Evolutionary conservation across 1,139 yeast genomes (phyloP).

Genomic region (Trichomonascaceae sp.): DNA sequence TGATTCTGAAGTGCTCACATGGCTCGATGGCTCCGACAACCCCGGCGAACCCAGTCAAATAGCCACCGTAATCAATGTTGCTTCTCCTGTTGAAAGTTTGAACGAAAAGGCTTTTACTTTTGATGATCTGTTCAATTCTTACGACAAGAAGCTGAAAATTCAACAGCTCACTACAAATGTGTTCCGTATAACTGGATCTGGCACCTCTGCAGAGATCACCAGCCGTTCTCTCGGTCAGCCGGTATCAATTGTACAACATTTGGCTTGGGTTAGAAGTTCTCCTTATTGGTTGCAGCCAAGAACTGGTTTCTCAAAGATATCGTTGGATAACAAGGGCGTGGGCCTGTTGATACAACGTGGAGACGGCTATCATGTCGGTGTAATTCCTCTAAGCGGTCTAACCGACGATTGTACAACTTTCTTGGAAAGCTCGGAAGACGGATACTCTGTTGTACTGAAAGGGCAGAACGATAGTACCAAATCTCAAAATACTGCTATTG

Average conservation of each 20-base stretch:
- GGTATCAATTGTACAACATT: constrained; percentile 4
- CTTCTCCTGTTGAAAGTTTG: neutral
- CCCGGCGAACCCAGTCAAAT: neutral
- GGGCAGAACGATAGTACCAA: constrained; percentile 16
- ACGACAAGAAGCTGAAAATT: neutral
- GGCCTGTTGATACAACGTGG: constrained; percentile 18
- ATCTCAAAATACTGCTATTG: constrained; percentile 14
- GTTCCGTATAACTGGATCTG: constrained; percentile 2
- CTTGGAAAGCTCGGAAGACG: constrained; percentile 15
- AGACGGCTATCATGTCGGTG: constrained; percentile 24
- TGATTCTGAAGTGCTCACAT: neutral
- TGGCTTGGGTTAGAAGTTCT: constrained; percentile 7
- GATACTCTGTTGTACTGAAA: constrained; percentile 14
- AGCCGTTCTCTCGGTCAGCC: constrained; percentile 9
- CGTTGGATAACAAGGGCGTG: constrained; percentile 10
- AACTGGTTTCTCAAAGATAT: constrained; percentile 1
- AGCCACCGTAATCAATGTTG: neutral
- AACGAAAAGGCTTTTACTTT: neutral
- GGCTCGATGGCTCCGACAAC: neutral
- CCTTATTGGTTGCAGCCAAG: constrained; percentile 12
- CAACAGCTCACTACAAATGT: neutral
- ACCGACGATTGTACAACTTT: constrained; percentile 17
- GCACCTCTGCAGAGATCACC: neutral
- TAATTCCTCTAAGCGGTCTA: constrained; percentile 22
- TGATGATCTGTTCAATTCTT: constrained; percentile 1